Evolutionary conservation across 805 yeast species (phyloP).

Genomic region (Zygotorulaspora danielsina): DNA sequence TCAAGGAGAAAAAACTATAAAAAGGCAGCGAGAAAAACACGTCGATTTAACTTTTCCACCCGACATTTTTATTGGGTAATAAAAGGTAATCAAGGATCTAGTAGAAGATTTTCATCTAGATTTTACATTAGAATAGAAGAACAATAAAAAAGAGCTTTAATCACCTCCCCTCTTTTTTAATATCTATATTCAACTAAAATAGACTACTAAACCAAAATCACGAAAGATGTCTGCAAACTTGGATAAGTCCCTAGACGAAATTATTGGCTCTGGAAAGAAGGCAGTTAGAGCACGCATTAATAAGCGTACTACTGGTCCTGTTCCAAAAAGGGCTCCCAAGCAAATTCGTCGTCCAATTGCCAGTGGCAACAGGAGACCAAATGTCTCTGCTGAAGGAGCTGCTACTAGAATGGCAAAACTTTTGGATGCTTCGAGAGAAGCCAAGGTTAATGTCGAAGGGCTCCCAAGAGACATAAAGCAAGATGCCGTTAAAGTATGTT

Average conservation of each 20-base stretch:
- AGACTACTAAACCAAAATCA: background rate
- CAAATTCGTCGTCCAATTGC: constrained; percentile 33
- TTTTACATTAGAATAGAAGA: too few relatives aligned
- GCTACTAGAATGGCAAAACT: constrained; percentile 38
- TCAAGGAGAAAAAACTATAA: constrained; percentile 5
- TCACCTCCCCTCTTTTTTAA: constrained; percentile 9
- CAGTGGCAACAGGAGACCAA: constrained; percentile 21
- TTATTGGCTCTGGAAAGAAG: constrained; percentile 61
- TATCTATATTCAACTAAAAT: background rate
- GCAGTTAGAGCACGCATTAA: constrained; percentile 32
- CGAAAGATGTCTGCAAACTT: constrained; percentile 66
- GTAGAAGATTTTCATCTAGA: too few relatives aligned
- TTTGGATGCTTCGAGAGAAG: constrained; percentile 53
- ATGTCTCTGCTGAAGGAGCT: constrained; percentile 31
- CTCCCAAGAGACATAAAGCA: constrained; percentile 83
- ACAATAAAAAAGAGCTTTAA: background rate
- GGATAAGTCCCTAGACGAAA: constrained; percentile 93
- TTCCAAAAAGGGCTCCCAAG: constrained; percentile 34
- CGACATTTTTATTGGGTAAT: too few relatives aligned
- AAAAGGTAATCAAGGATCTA: too few relatives aligned
- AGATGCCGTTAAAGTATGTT: constrained; percentile 82
- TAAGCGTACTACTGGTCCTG: constrained; percentile 36
- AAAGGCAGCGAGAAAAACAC: constrained; percentile 2
- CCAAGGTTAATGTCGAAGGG: constrained; percentile 80
- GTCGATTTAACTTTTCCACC: background rate